These are phyloP conservation scores for Lactifluus echinatus DNA, from an alignment of 768 basidiomycete species.

Conservation along the genomic window DNA sequence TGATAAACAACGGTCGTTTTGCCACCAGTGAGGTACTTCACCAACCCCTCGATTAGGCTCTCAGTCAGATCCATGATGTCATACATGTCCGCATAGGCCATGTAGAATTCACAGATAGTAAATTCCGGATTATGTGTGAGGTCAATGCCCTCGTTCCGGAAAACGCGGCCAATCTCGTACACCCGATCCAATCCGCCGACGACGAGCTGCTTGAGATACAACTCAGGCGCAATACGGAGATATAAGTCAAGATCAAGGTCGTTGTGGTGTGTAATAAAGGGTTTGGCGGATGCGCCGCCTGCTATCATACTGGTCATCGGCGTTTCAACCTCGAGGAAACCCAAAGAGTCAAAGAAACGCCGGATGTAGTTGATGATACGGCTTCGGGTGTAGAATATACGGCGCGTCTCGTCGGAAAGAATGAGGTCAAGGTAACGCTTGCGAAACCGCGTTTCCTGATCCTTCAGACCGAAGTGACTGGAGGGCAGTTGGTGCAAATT, in stretches of 20 bases:
- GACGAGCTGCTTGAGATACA: conserved; percentile 95
- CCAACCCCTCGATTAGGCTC: conserved; percentile 79
- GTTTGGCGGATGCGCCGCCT: conserved; percentile 97
- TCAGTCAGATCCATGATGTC: conserved; percentile 98
- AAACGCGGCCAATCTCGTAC: conserved; percentile 96
- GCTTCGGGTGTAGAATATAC: conserved; percentile 84
- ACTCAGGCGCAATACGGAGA: conserved; percentile 95
- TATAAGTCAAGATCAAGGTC: conserved; percentile 94
- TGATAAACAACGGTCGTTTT: conserved; percentile 76
- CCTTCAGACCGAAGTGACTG: conserved; percentile 88
- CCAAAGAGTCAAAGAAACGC: conserved; percentile 79
- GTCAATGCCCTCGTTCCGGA: conserved; percentile 98
- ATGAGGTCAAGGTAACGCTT: conserved; percentile 99
- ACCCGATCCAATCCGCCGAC: conserved; percentile 97
- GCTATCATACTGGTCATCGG: conserved; percentile 96
- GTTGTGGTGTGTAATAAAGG: conserved; percentile 98
- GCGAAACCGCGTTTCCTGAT: conserved; percentile 94
- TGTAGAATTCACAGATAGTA: conserved; percentile 99
- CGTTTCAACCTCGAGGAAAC: conserved; percentile 98
- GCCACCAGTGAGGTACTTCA: conserved; percentile 77
- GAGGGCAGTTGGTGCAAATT: conserved; percentile 96
- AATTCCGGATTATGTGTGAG: conserved; percentile 99
- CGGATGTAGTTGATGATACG: conserved; percentile 90
- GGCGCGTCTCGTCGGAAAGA: conserved; percentile 81
- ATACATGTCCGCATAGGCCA: conserved; percentile 99